Evolutionary conservation across 2,329 filamentous ascomycete genomes (phyloP).

Genomic region (Scorias spongiosa): DNA sequence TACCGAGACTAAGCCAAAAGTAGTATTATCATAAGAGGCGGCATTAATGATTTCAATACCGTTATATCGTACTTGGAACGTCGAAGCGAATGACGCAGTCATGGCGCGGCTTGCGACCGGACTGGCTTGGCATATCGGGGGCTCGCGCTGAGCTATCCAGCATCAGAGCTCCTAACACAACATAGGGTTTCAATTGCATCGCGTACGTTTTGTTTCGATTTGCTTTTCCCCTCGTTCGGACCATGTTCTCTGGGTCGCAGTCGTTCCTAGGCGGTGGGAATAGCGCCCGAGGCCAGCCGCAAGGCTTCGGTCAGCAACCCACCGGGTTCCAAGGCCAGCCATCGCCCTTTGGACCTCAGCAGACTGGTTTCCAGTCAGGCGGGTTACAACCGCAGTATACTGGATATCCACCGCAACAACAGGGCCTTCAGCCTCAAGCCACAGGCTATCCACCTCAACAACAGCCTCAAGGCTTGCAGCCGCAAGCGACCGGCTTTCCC

Average conservation of each 20-base stretch:
- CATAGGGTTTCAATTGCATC: no score
- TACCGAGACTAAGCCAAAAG: no score
- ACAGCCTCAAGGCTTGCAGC: conserved; percentile 33
- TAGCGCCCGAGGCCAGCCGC: conserved; percentile 52
- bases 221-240: conserved; percentile 2
- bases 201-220: not conserved
- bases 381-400: conserved; percentile 53
- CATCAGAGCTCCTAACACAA: no score
- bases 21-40: no score
- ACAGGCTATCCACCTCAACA: conserved; percentile 19
- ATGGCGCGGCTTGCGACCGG: not conserved
- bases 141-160: no score
- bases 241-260: conserved; percentile 85
- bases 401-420: conserved; percentile 37
- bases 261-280: conserved; percentile 69
- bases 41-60: no score
- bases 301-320: conserved; percentile 40
- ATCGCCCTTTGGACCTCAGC: conserved; percentile 39
- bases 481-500: conserved; percentile 21
- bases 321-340: conserved; percentile 40
- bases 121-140: not conserved
- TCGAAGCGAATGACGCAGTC: not conserved
- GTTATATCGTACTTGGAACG: no score
- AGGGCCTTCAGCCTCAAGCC: conserved; percentile 21
- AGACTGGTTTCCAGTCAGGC: conserved; percentile 37